A percentile compares a stretch with the other conserved stretches of the same genome.
Conservation (phyloP, 1,139 yeast genomes). For the Pichia sp. region DNA sequence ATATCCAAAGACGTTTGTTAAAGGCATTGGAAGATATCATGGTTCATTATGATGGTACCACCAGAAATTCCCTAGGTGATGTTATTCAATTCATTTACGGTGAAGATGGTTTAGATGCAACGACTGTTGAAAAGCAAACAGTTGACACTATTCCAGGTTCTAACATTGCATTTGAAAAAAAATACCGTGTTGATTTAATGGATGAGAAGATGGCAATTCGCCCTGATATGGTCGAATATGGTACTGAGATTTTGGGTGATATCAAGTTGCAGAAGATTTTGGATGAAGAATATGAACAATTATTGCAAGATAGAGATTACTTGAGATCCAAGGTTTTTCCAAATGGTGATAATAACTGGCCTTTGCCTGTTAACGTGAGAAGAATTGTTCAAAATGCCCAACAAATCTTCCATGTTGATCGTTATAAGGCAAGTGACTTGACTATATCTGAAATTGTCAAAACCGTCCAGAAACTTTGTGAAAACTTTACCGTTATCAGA, state of each 20-base stretch:
- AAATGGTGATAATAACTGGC: constrained; percentile 96
- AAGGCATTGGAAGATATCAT: constrained; percentile 97
- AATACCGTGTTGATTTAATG: constrained; percentile 85
- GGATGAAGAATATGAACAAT: constrained; percentile 80
- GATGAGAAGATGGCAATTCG: constrained; percentile 60
- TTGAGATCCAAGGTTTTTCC: constrained; percentile 78
- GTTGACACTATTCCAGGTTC: constrained; percentile 95
- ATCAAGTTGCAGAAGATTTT: constrained; percentile 72
- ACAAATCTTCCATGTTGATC: constrained; percentile 92
- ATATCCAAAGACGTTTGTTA: constrained; percentile 97
- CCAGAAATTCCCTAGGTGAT: constrained; percentile 95
- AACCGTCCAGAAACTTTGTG: constrained; percentile 68
- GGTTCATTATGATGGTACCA: constrained; percentile 98
- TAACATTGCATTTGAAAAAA: constrained; percentile 71
- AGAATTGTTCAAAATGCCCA: constrained; percentile 97
- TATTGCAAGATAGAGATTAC: constrained; percentile 69
- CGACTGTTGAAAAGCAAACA: constrained; percentile 96
- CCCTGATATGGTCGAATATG: constrained; percentile 77
- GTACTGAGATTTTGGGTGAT: constrained; percentile 88
- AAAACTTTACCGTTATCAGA: constrained; percentile 68
- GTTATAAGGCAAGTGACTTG: constrained; percentile 84
- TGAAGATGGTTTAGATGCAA: constrained; percentile 98
- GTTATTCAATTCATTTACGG: constrained; percentile 95
- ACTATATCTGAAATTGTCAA: constrained; percentile 73
- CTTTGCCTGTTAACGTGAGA: constrained; percentile 93